A percentile compares a stretch with the other conserved stretches of the same genome.
phyloP scores from a whole-genome alignment of 192 early-diverging fungal genomes.

The Entomortierella lignicola region DNA sequence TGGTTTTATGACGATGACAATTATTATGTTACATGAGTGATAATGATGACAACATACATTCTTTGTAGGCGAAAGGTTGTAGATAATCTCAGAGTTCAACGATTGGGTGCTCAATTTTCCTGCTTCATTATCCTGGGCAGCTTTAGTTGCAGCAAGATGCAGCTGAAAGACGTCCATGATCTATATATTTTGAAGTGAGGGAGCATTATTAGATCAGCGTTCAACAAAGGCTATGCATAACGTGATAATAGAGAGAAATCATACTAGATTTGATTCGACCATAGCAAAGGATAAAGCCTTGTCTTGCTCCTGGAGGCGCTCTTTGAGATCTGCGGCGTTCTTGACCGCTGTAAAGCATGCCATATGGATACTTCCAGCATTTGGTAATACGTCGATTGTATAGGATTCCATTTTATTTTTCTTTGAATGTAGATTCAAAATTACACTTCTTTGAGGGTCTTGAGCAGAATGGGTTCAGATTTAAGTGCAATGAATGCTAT shows the following conservation, averaged over 20 bases:
- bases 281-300: conserved; percentile 41
- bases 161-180: conserved; percentile 64
- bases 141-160: conserved; percentile 61
- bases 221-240: too few relatives aligned
- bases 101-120: conserved; percentile 66
- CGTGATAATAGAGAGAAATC: neutral
- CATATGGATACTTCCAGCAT: conserved; percentile 39
- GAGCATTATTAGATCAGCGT: neutral
- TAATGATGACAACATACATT: conserved; percentile 54
- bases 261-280: conserved; percentile 41
- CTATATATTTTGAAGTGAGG: conserved; percentile 16
- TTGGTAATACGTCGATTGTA: conserved; percentile 30
- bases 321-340: conserved; percentile 46
- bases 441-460: too few relatives aligned
- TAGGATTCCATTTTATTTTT: conserved; percentile 37
- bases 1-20: neutral
- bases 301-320: conserved; percentile 40
- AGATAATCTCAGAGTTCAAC: conserved; percentile 69
- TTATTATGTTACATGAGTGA: neutral
- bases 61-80: conserved; percentile 63
- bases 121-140: conserved; percentile 57
- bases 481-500: too few relatives aligned
- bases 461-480: too few relatives aligned
- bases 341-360: conserved; percentile 46
- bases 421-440: neutral